Evolutionary conservation across 257 asterid species (phyloP), one percentile per base, ranked within the genome.

Genomic region (Solanum sejunctum): DNA sequence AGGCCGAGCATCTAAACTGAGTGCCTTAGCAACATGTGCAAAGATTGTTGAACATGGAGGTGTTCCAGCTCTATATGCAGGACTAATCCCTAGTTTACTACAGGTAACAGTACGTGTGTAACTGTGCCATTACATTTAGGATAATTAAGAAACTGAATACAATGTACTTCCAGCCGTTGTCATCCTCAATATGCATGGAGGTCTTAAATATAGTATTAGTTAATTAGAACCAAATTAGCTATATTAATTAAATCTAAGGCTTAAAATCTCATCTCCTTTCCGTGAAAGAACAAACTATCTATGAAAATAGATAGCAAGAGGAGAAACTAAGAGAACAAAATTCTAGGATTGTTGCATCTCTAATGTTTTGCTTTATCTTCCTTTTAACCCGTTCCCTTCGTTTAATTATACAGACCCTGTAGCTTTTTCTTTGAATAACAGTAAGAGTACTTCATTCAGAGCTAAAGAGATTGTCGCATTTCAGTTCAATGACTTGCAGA

Each of bases 61-160:
- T 58, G 87, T 92, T 71, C 95, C 97, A 71, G 97, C 95, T 85
- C 98, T 96, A 75, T 96, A 93, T 92, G 98, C 98, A 20, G 99
- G 99, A 71, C 92, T 96, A 36, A 1, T 91, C 82, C 99, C 99
- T 81, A 96, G 99, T 89, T 92, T 96, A 87, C 88, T 95, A 83
- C 99, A 95, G 98, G 99, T 95, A 92, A 66, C 56, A 52, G 78
- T 28, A 21, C 60, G 41, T 16, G 4, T 82, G 16, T 52, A 54
- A 12, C 83, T 17, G 28, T 26, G 18, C 17, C 81, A 78, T 78
- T 47, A n/a, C 3, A 21, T 45, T 72, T 45, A 49, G 49, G n/a
- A 47, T 21, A 47, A 54, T 5, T 0, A n/a, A 51, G 82, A 73
- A 73, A n/a, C 81, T 73, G 80, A 75, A 75, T 13, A 47, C 61